Evolutionary conservation across 441 rosid genomes (phyloP), one percentile per base, ranked within the genome.

Genomic region (Erysimum cheiri): DNA sequence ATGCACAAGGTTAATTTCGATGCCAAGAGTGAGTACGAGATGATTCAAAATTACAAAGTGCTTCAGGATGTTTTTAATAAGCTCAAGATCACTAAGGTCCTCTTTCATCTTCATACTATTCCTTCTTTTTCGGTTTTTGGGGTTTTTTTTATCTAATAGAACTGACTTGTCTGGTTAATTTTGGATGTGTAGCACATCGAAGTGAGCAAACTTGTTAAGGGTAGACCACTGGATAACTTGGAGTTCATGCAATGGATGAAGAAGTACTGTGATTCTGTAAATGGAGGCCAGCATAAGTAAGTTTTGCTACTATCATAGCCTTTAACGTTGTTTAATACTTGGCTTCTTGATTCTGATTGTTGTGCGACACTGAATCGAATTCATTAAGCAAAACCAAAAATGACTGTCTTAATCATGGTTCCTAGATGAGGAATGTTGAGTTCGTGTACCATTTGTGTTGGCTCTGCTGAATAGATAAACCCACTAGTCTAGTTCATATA

Each of bases 221-320:
- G 99, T 43, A 85, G 98, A 71, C 95, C 98, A 41, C 84, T 92
- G 61, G 99, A 95, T 64, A 95, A 95, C 72, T 72, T 95, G 88
- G 99, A 95, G 84, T 95, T 92, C 48, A 92, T 91, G 90, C 98
- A 92, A 53, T 95, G 99, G 99, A 77, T 95, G 98, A 95, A 92
- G 83, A 87, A 83, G 36, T 92, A 91, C 78, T 92, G 92, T 9
- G 99, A 95, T 82, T 85, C 98, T 49, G 86, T 89, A 2, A 84
- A 81, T 13, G 96, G 95, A 40, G 86, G 91, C 39, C 73, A 60
- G 50, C 65, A 85, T 63, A 71, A 60, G 98, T 92, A 80, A 74
- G 29, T 68, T 60, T 58, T 6, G 29, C 46, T 15, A 24, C 28
- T 33, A 19, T 39, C 14, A 13, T 4, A 44, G 17, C 22, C 28